Percentiles rank a stretch among this genome's conserved stretches.
phyloP scores from a whole-genome alignment of 352 stramenopile genomes.

The Phytophthora multivora region DNA sequence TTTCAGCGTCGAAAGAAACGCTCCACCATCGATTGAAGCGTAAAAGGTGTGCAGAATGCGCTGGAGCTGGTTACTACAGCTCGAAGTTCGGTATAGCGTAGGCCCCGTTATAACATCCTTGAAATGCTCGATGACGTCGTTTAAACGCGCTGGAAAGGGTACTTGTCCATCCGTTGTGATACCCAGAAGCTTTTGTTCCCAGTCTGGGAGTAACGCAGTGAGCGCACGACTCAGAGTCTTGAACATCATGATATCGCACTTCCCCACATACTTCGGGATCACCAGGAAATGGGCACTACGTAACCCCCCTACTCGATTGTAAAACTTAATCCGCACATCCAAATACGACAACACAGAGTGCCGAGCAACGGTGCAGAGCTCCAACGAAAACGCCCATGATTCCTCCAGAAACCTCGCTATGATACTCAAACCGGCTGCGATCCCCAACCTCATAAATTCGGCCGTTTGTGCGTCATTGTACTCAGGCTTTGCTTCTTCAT shows the following conservation, averaged over 20 bases:
- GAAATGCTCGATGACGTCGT: constrained; percentile 30
- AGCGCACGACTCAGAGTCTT: constrained; percentile 31
- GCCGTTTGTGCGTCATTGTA: constrained; percentile 27
- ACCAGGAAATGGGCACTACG: constrained; percentile 37
- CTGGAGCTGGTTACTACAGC: constrained; percentile 29
- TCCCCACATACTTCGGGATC: constrained; percentile 27
- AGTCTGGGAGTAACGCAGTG: constrained; percentile 29
- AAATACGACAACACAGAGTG: constrained; percentile 30
- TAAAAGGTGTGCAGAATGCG: constrained; percentile 38
- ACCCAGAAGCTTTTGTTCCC: constrained; percentile 35
- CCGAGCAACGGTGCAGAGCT: constrained; percentile 25
- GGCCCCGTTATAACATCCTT: constrained; percentile 15
- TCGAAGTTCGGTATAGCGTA: constrained; percentile 29
- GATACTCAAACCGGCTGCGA: constrained; percentile 38
- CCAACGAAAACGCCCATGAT: constrained; percentile 50
- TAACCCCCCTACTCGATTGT: constrained; percentile 21
- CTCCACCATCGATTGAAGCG: constrained; percentile 24
- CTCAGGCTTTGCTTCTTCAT: constrained; percentile 6
- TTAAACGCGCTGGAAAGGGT: constrained; percentile 15
- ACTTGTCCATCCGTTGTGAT: constrained; percentile 22
- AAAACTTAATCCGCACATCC: constrained; percentile 43
- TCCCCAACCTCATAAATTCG: constrained; percentile 39
- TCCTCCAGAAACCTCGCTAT: constrained; percentile 37
- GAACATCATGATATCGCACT: constrained; percentile 30
- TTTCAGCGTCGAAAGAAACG: constrained; percentile 28